These are phyloP conservation scores for Cyathus striatus DNA, from an alignment of 768 basidiomycete species.

Conservation along the genomic window DNA sequence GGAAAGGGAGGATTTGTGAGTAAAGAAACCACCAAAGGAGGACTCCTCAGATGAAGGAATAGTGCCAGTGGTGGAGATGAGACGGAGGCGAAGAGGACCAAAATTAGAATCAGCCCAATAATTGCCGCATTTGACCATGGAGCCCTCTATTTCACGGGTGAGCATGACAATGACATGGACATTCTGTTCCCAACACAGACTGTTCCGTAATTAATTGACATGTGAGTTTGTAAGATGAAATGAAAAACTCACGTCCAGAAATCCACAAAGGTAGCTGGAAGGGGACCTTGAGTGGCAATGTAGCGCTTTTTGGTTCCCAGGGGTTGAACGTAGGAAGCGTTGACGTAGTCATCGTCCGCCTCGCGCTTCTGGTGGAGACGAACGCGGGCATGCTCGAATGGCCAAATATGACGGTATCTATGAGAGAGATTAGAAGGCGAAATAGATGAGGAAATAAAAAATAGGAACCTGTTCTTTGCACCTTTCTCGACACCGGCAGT, in stretches of 20 bases:
- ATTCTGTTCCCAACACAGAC: slow-evolving; percentile 91
- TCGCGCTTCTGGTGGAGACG: slow-evolving; percentile 41
- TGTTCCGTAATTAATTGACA: slow-evolving; percentile 18
- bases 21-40: slow-evolving; percentile 29
- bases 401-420: slow-evolving; percentile 96
- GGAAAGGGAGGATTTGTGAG: slow-evolving; percentile 3
- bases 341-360: slow-evolving; percentile 80
- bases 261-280: slow-evolving; percentile 84
- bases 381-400: slow-evolving; percentile 92
- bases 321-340: slow-evolving; percentile 91
- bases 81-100: slow-evolving; percentile 64
- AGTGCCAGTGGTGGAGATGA: slow-evolving; percentile 30
- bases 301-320: slow-evolving; percentile 77
- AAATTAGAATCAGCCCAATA: slow-evolving; percentile 78
- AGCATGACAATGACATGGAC: slow-evolving; percentile 97
- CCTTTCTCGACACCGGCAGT: slow-evolving; percentile 96
- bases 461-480: slow-evolving; percentile 75
- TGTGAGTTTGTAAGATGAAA: neutral
- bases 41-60: slow-evolving; percentile 17
- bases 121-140: slow-evolving; percentile 83
- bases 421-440: slow-evolving; percentile 2
- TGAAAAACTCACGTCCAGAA: slow-evolving; percentile 83
- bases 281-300: slow-evolving; percentile 94
- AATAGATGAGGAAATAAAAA: neutral
- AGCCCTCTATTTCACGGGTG: slow-evolving; percentile 85